A percentile compares a stretch with the other conserved stretches of the same genome.
These are phyloP conservation scores for Aotearoamyces nothofagi DNA, from an alignment of 2,329 filamentous ascomycete species.

Conservation along the genomic window DNA sequence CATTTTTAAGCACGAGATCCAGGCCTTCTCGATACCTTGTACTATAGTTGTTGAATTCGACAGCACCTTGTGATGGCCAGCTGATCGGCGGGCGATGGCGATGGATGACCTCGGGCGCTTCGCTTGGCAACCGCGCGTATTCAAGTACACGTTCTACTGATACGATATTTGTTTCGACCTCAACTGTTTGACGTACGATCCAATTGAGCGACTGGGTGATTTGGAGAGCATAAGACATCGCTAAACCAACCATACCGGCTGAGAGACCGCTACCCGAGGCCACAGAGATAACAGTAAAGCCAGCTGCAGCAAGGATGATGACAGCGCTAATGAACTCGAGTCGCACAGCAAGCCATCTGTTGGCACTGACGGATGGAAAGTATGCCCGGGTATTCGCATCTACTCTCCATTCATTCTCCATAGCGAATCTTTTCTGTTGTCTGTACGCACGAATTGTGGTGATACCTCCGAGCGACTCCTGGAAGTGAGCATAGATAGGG, in stretches of 20 bases:
- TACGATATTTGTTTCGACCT: constrained; percentile 99
- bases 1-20: constrained; percentile 83
- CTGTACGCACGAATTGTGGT: constrained; percentile 91
- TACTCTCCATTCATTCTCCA: constrained; percentile 95
- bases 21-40: constrained; percentile 82
- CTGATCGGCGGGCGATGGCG: constrained; percentile 74
- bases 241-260: constrained; percentile 70
- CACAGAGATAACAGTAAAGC: constrained; percentile 70
- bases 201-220: constrained; percentile 97
- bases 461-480: constrained; percentile 87
- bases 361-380: constrained; percentile 89
- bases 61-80: constrained; percentile 81
- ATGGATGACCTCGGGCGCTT: constrained; percentile 87
- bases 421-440: constrained; percentile 72
- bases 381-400: constrained; percentile 90
- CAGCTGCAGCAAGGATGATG: constrained; percentile 78
- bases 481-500: constrained; percentile 96
- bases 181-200: constrained; percentile 96
- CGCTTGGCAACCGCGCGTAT: constrained; percentile 79
- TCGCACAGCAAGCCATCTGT: constrained; percentile 86
- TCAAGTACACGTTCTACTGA: constrained; percentile 96
- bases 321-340: constrained; percentile 91
- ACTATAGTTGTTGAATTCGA: constrained; percentile 88
- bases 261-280: constrained; percentile 47
- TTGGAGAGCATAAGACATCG: constrained; percentile 94